These are phyloP conservation scores for Aspergillus panamensis DNA, from an alignment of 495 filamentous ascomycete genomes.

Conservation along the genomic window DNA sequence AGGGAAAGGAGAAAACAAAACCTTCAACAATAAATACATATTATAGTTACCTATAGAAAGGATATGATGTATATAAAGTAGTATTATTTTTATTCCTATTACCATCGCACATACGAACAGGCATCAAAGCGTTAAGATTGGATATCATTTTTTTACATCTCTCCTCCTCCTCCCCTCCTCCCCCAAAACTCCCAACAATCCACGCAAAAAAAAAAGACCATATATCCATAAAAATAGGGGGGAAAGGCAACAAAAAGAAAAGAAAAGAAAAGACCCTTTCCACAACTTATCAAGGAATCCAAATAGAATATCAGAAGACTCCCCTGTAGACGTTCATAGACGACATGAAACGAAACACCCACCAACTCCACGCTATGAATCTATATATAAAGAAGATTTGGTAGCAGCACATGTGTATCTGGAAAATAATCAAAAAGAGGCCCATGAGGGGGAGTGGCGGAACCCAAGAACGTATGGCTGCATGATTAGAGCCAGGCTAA, in stretches of 20 bases:
- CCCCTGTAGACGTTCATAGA: too few relatives aligned
- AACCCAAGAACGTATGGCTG: neutral
- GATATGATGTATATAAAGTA: neutral
- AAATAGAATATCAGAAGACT: too few relatives aligned
- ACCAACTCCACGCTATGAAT: constrained; percentile 26
- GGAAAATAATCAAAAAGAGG: constrained; percentile 3
- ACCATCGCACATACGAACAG: neutral
- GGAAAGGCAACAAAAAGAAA: neutral
- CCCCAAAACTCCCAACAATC: neutral
- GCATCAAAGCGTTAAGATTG: neutral
- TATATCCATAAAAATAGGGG: constrained; percentile 1
- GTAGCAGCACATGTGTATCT: constrained; percentile 1
- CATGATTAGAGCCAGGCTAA: constrained; percentile 17
- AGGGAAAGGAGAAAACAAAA: too few relatives aligned
- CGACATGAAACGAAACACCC: neutral
- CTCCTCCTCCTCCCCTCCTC: too few relatives aligned
- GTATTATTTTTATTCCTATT: neutral
- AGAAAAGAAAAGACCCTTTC: constrained; percentile 7
- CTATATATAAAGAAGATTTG: constrained; percentile 3
- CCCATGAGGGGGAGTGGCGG: neutral
- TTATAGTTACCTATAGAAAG: neutral
- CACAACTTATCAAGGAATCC: too few relatives aligned
- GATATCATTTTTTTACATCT: constrained; percentile 8
- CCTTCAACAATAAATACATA: neutral
- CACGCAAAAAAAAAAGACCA: neutral